phyloP scores from a whole-genome alignment of 352 stramenopile species.

The Phytophthora melonis region DNA sequence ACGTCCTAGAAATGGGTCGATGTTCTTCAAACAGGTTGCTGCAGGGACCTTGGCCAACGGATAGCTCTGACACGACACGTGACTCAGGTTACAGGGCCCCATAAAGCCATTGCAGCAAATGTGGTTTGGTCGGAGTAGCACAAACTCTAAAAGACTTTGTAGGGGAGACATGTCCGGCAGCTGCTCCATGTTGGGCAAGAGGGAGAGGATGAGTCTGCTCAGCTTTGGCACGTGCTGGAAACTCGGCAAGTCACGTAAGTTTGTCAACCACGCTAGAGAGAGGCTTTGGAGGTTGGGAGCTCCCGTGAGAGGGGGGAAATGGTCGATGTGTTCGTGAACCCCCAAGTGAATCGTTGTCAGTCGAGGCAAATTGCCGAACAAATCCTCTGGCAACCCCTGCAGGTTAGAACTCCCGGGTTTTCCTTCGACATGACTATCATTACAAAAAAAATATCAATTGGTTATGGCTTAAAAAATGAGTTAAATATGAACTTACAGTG shows the following conservation, averaged over 20 bases:
- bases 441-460: not conserved
- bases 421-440: constrained; percentile 28
- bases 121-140: constrained; percentile 9
- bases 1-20: constrained; percentile 21
- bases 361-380: constrained; percentile 29
- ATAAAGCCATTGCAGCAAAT: constrained; percentile 53
- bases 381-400: constrained; percentile 10
- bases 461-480: too few species aligned
- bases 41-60: not conserved
- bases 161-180: constrained; percentile 27
- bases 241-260: constrained; percentile 16
- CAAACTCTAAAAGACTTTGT: constrained; percentile 22
- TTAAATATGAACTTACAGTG: constrained; percentile 6
- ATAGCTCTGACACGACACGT: constrained; percentile 32
- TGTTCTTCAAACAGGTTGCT: constrained; percentile 20
- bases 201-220: constrained; percentile 10
- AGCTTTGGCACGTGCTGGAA: constrained; percentile 25
- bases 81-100: constrained; percentile 33
- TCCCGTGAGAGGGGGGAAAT: constrained; percentile 21
- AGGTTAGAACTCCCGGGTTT: constrained; percentile 29
- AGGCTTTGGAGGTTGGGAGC: constrained; percentile 25
- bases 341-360: constrained; percentile 27
- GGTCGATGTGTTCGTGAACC: constrained; percentile 17
- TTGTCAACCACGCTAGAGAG: constrained; percentile 20
- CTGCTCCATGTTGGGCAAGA: constrained; percentile 23